Conservation (phyloP, 2,329 filamentous ascomycete species). For the Aspergillus sp. region DNA sequence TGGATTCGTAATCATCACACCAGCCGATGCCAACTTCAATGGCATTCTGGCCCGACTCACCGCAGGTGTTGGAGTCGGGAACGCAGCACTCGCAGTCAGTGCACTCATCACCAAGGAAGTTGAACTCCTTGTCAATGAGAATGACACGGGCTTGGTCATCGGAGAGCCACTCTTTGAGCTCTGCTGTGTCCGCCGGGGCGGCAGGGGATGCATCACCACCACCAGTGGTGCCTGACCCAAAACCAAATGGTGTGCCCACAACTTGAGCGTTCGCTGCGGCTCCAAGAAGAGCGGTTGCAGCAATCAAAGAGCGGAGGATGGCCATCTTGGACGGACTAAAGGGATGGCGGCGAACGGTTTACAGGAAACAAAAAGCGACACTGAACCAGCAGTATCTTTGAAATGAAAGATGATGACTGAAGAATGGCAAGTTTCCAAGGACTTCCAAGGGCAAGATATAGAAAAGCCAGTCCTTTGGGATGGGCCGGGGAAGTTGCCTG, state of each 20-base stretch:
- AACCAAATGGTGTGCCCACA: conserved; percentile 41
- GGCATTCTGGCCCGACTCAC: conserved; percentile 52
- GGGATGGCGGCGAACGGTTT: not conserved
- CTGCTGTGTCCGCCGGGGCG: conserved; percentile 51
- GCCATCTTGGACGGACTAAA: conserved; percentile 16
- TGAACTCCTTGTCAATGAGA: conserved; percentile 53
- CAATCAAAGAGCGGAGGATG: conserved; percentile 18
- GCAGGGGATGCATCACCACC: conserved; percentile 55
- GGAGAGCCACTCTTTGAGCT: conserved; percentile 59
- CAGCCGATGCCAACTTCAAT: conserved; percentile 53
- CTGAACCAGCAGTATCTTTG: conserved; percentile 10
- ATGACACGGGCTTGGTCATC: conserved; percentile 59
- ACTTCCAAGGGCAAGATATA: not conserved
- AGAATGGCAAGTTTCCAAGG: not conserved
- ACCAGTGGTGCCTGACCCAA: conserved; percentile 56
- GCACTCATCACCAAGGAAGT: conserved; percentile 25
- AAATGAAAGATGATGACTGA: not conserved
- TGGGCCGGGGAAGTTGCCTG: not conserved
- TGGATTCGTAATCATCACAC: conserved; percentile 55
- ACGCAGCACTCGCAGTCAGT: conserved; percentile 30
- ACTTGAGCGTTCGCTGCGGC: conserved; percentile 23
- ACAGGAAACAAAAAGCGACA: conserved; percentile 3
- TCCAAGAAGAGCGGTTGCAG: conserved; percentile 20
- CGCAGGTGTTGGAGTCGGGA: conserved; percentile 35
- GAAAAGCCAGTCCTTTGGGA: not conserved